phyloP scores from a whole-genome alignment of 140 eudicot genomes.

The Eryngium alpinum region DNA sequence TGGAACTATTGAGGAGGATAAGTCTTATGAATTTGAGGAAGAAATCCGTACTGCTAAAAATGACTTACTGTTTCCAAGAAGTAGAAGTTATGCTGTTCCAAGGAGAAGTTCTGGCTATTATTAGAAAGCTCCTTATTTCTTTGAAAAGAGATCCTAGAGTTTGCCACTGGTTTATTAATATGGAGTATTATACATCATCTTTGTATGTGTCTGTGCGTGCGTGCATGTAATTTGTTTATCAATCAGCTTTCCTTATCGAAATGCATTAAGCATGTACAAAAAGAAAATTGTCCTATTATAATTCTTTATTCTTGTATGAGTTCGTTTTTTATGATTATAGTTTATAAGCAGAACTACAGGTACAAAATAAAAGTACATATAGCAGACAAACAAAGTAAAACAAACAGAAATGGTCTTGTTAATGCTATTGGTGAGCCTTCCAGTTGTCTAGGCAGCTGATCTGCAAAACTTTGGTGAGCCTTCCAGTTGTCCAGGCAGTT shows the following conservation, averaged over 20 bases:
- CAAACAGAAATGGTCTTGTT: too few relatives aligned
- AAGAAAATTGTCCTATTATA: neutral
- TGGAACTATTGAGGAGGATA: conserved; percentile 49
- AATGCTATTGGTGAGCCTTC: too few relatives aligned
- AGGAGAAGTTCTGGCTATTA: neutral
- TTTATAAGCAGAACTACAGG: too few relatives aligned
- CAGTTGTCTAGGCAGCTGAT: too few relatives aligned
- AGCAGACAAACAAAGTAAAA: too few relatives aligned
- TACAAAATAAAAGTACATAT: too few relatives aligned
- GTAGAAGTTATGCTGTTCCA: conserved; percentile 34
- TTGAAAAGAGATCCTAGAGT: neutral
- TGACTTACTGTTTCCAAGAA: conserved; percentile 25
- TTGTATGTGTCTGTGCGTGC: too few relatives aligned
- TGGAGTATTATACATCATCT: neutral
- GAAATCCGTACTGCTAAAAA: conserved; percentile 29
- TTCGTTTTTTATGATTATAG: neutral
- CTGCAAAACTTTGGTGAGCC: too few relatives aligned
- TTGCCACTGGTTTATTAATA: neutral
- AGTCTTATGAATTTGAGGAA: conserved; percentile 38
- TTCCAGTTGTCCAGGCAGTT: too few relatives aligned
- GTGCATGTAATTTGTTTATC: too few relatives aligned
- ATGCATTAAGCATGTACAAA: neutral
- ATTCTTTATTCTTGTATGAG: neutral
- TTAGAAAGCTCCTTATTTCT: neutral
- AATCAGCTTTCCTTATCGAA: neutral